A percentile compares a stretch with the other conserved stretches of the same genome.
Evolutionary conservation across 2,329 filamentous ascomycete species (phyloP).

Genomic region (Didymella pomorum): DNA sequence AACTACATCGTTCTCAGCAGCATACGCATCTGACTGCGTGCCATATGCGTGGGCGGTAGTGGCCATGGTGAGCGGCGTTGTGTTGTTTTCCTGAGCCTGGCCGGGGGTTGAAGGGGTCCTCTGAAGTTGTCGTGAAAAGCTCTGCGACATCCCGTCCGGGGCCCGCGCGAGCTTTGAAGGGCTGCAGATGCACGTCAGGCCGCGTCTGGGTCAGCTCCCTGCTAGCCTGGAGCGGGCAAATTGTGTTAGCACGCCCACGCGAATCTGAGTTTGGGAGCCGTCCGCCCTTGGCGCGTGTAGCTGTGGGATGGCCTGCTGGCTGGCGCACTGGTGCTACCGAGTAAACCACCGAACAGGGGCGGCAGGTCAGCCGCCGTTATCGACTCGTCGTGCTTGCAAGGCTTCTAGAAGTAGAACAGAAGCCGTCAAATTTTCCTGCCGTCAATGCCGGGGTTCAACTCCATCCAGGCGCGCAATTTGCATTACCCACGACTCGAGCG

Average conservation of each 20-base stretch:
- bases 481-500: constrained; percentile 3
- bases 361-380: constrained; percentile 15
- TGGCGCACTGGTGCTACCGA: constrained; percentile 20
- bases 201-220: constrained; percentile 32
- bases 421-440: constrained; percentile 20
- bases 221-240: constrained; percentile 34
- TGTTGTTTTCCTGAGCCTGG: constrained; percentile 23
- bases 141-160: constrained; percentile 25
- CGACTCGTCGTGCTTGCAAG: constrained; percentile 11
- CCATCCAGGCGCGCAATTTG: constrained; percentile 5
- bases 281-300: constrained; percentile 32
- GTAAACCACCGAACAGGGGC: constrained; percentile 27
- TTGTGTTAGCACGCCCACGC: constrained; percentile 27
- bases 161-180: constrained; percentile 39
- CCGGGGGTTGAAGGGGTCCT: constrained; percentile 18
- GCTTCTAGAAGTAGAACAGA: constrained; percentile 30
- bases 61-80: constrained; percentile 27
- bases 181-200: constrained; percentile 39
- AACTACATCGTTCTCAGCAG: constrained; percentile 42
- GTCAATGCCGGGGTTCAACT: constrained; percentile 12
- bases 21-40: constrained; percentile 47
- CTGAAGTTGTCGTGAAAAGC: constrained; percentile 30
- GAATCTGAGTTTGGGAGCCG: constrained; percentile 29
- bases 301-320: constrained; percentile 21
- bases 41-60: constrained; percentile 38